Conservation (phyloP, 805 yeast genomes). For the Scheffersomyces amazonensis region DNA sequence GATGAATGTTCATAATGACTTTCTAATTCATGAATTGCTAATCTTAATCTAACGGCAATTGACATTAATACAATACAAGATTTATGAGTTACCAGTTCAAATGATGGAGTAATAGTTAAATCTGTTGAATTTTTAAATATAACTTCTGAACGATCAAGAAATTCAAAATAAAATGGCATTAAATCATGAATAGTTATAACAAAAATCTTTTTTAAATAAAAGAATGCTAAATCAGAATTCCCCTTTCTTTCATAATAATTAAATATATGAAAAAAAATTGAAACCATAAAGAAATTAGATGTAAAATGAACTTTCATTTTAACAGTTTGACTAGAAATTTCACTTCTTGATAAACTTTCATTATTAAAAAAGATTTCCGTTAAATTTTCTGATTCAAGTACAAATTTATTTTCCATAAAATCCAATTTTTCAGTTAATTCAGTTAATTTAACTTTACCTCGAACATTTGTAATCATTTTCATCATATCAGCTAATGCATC, state of each 20-base stretch:
- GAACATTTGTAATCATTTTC: slow-evolving; percentile 16
- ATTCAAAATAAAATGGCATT: slow-evolving; percentile 26
- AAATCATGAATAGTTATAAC: slow-evolving; percentile 24
- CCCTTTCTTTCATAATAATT: slow-evolving; percentile 34
- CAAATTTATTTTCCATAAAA: slow-evolving; percentile 33
- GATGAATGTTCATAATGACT: slow-evolving; percentile 3
- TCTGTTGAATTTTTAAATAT: slow-evolving; percentile 44
- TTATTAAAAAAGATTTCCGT: slow-evolving; percentile 10
- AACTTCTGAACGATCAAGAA: slow-evolving; percentile 25
- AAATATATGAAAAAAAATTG: slow-evolving; percentile 32
- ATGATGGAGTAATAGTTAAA: slow-evolving; percentile 38
- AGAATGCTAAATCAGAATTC: slow-evolving; percentile 27
- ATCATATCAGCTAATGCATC: slow-evolving; percentile 23
- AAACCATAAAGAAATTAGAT: slow-evolving; percentile 22
- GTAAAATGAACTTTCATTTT: slow-evolving; percentile 21
- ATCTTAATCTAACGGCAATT: slow-evolving; percentile 18
- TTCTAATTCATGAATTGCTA: slow-evolving; percentile 10
- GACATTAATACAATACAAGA: slow-evolving; percentile 22
- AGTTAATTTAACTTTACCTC: slow-evolving; percentile 13
- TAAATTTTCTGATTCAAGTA: slow-evolving; percentile 11
- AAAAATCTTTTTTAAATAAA: slow-evolving; percentile 28
- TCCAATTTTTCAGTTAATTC: slow-evolving; percentile 21
- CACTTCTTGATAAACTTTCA: not conserved
- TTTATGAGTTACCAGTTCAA: slow-evolving; percentile 27
- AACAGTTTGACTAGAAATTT: slow-evolving; percentile 1